Conservation (phyloP, 352 stramenopile species). For the Globisporangium emineosum region DNA sequence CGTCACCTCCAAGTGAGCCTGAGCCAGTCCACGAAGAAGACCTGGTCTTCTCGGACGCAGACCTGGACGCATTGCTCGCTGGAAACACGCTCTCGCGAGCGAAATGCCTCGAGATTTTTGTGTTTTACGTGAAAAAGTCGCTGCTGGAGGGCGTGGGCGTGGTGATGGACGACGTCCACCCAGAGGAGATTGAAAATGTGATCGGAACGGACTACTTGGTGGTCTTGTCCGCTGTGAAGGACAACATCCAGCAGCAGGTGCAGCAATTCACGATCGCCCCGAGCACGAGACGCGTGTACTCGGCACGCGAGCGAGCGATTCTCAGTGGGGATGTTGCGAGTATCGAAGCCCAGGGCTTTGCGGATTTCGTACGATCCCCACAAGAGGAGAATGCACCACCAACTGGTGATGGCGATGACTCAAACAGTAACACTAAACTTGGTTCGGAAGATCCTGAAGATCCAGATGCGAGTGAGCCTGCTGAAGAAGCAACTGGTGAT, state of each 20-base stretch:
- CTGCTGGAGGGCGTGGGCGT: conserved; percentile 56
- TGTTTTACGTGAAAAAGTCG: conserved; percentile 32
- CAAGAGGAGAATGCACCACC: neutral
- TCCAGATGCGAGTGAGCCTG: neutral
- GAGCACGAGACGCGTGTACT: conserved; percentile 43
- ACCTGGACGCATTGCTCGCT: conserved; percentile 33
- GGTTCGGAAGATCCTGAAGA: conserved; percentile 14
- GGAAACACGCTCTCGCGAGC: conserved; percentile 27
- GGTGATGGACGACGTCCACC: conserved; percentile 62
- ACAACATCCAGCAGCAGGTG: conserved; percentile 34
- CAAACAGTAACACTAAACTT: conserved; percentile 5
- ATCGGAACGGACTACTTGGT: conserved; percentile 56
- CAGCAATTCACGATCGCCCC: conserved; percentile 35
- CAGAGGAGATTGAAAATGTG: conserved; percentile 29
- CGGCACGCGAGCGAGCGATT: conserved; percentile 44
- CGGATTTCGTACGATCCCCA: conserved; percentile 18
- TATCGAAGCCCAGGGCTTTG: conserved; percentile 28
- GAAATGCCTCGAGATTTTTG: conserved; percentile 33
- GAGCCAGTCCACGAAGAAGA: conserved; percentile 22
- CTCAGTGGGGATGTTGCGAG: conserved; percentile 19
- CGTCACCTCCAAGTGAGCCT: no score
- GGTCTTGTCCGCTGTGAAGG: conserved; percentile 35
- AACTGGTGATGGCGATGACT: neutral
- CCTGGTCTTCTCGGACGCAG: conserved; percentile 32
- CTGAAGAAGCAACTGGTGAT: neutral